A percentile compares a stretch with the other conserved stretches of the same genome.
Conservation (phyloP, 805 yeast genomes). For the Sungouiella blattae region DNA sequence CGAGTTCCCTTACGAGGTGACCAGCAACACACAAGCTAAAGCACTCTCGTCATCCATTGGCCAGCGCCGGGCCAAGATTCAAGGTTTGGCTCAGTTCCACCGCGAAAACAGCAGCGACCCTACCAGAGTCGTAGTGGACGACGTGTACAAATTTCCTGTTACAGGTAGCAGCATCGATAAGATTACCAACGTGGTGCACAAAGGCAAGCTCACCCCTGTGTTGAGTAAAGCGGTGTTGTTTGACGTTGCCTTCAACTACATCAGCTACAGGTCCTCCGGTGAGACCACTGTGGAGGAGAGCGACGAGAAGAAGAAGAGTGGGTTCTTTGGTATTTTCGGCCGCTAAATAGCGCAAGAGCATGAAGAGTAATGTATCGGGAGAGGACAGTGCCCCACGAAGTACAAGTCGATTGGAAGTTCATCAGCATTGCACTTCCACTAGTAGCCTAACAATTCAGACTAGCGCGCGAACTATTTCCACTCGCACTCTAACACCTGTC, state of each 20-base stretch:
- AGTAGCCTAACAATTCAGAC: too few species aligned
- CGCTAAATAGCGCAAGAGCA: too few species aligned
- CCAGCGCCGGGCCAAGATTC: slow-evolving; percentile 22
- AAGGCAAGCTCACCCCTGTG: slow-evolving; percentile 41
- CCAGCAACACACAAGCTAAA: slow-evolving; percentile 31
- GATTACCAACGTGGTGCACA: slow-evolving; percentile 20
- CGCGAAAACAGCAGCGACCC: slow-evolving; percentile 14
- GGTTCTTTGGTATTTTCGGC: slow-evolving; percentile 74
- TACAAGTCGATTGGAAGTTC: too few species aligned
- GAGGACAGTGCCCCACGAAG: too few species aligned
- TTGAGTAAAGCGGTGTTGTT: slow-evolving; percentile 85
- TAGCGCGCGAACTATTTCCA: too few species aligned
- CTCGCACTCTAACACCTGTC: too few species aligned
- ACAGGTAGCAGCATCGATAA: slow-evolving; percentile 19
- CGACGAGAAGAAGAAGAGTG: slow-evolving; percentile 46
- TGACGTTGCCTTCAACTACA: slow-evolving; percentile 84
- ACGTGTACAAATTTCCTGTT: slow-evolving; percentile 38
- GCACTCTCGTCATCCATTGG: slow-evolving; percentile 19
- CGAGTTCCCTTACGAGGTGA: slow-evolving; percentile 40
- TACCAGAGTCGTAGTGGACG: slow-evolving; percentile 43
- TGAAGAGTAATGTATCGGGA: too few species aligned
- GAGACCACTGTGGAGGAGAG: slow-evolving; percentile 11
- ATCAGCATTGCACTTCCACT: too few species aligned
- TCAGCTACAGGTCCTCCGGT: slow-evolving; percentile 44
- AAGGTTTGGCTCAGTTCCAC: slow-evolving; percentile 48